These are phyloP conservation scores for Fusarium dlaminii DNA, from an alignment of 2,329 filamentous ascomycete genomes.

Conservation along the genomic window DNA sequence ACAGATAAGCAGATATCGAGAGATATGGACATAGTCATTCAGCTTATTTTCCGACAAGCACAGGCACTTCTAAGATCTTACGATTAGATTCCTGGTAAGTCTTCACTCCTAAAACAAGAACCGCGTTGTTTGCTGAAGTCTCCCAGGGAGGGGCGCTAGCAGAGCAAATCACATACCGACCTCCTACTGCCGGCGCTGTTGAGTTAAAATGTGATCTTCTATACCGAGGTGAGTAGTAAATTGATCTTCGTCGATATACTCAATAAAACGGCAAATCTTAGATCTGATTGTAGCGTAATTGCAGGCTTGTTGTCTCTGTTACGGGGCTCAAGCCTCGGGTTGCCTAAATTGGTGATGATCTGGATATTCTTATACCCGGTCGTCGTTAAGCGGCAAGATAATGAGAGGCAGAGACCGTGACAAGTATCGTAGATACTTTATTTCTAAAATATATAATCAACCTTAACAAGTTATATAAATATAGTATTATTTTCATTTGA, in stretches of 20 bases:
- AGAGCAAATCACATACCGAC: background rate
- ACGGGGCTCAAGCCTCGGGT: conserved; percentile 11
- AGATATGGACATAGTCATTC: background rate
- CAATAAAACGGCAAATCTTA: background rate
- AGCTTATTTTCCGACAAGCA: background rate
- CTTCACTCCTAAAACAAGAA: background rate
- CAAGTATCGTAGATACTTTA: background rate
- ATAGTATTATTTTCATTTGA: accelerated
- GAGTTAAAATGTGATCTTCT: accelerated
- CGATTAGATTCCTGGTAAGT: background rate
- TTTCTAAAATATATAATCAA: background rate
- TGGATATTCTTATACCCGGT: conserved; percentile 13
- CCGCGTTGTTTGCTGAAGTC: accelerated
- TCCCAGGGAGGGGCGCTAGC: background rate
- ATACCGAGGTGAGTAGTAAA: background rate
- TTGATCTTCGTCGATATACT: background rate
- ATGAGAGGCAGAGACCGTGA: accelerated
- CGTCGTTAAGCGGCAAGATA: background rate
- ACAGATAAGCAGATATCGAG: background rate
- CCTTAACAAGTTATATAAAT: accelerated
- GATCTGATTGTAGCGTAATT: background rate
- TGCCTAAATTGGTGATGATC: conserved; percentile 6
- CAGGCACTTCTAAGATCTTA: background rate
- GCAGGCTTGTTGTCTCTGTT: background rate
- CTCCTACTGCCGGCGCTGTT: background rate